Conservation (phyloP, 306 rosid species). For the Astragalus glycyphyllos region DNA sequence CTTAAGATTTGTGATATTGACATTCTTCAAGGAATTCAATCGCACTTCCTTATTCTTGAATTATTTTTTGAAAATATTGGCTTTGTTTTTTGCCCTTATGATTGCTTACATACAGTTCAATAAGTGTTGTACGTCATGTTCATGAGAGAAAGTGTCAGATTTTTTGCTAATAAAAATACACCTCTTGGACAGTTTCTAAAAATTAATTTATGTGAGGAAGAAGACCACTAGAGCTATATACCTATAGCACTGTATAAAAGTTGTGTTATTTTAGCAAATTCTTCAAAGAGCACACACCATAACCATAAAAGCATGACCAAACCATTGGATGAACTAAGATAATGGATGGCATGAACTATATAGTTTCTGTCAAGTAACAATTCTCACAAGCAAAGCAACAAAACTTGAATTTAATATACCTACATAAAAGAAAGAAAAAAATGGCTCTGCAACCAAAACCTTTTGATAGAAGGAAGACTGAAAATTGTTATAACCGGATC, state of each 20-base stretch:
- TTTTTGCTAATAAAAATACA: no score
- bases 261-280: background rate
- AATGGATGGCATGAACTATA: background rate
- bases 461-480: slow-evolving; percentile 13
- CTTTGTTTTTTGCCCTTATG: background rate
- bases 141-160: no score
- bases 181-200: no score
- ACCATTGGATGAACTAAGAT: slow-evolving; percentile 12
- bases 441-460: slow-evolving; percentile 32
- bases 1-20: background rate
- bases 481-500: slow-evolving; percentile 12
- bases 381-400: slow-evolving; percentile 17
- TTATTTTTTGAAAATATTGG: background rate
- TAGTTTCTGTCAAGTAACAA: slow-evolving; percentile 35
- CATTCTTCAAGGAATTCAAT: background rate
- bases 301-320: background rate
- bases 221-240: no score
- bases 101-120: background rate
- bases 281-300: background rate
- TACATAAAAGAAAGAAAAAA: slow-evolving; percentile 24
- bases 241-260: no score
- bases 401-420: slow-evolving; percentile 39
- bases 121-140: no score
- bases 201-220: no score
- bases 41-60: background rate